Percentiles rank a stretch among this genome's conserved stretches.
These are phyloP conservation scores for Allium fistulosum DNA, from an alignment of 106 monocot species.

Conservation along the genomic window DNA sequence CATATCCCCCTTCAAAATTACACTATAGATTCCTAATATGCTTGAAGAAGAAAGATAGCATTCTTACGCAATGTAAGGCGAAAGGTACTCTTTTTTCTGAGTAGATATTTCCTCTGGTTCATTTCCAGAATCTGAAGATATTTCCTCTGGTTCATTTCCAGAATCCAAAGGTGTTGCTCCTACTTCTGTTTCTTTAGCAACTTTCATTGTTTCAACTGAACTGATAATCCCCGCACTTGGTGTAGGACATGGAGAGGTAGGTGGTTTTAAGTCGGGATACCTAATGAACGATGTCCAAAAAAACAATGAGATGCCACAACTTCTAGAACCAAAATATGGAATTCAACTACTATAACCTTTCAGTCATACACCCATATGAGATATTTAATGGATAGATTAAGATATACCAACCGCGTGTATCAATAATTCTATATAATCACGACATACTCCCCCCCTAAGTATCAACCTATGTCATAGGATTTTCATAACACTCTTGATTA, in stretches of 20 bases:
- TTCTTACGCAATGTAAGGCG: constrained; percentile 38
- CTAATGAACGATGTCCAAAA: constrained; percentile 10
- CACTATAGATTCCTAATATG: background rate
- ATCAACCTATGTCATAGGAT: too few relatives aligned
- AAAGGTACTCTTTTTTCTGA: constrained; percentile 16
- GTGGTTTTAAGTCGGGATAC: constrained; percentile 53
- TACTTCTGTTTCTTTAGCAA: background rate
- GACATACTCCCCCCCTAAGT: too few relatives aligned
- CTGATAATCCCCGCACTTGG: constrained; percentile 16
- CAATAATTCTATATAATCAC: too few relatives aligned
- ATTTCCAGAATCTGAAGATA: constrained; percentile 1
- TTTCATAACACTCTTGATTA: too few relatives aligned
- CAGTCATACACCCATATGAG: too few relatives aligned
- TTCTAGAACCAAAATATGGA: too few relatives aligned
- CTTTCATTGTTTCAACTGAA: constrained; percentile 1
- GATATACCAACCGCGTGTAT: too few relatives aligned
- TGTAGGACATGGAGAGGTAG: constrained; percentile 43
- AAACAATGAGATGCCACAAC: background rate
- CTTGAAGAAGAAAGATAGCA: background rate
- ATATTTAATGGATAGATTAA: too few relatives aligned
- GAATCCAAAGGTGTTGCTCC: constrained; percentile 5
- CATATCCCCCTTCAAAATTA: background rate
- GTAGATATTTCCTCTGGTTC: constrained; percentile 7
- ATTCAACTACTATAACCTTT: too few relatives aligned
- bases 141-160: background rate